Conservation (phyloP, 257 asterid genomes). For the Datura wrightii region DNA sequence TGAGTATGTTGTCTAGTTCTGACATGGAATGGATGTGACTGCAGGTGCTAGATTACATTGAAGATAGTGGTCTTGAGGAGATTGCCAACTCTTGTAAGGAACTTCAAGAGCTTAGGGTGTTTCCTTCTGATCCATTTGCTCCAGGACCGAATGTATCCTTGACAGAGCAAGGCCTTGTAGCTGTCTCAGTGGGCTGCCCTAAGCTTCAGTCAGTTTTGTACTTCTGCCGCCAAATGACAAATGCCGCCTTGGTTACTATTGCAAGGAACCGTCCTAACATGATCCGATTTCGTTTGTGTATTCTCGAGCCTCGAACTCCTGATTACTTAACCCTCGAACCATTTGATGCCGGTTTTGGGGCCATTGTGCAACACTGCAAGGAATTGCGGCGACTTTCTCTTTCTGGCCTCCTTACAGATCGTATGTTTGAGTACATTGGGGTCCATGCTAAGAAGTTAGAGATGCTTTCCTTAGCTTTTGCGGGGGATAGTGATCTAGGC, state of each 20-base stretch:
- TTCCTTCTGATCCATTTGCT: neutral
- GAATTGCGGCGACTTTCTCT: too few species aligned
- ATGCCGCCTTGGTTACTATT: neutral
- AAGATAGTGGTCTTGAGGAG: neutral
- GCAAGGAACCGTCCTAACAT: conserved; percentile 8
- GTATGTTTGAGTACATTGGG: too few species aligned
- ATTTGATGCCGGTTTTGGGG: neutral
- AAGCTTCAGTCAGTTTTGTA: neutral
- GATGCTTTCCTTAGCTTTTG: too few species aligned
- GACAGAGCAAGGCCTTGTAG: conserved; percentile 24
- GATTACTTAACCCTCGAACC: neutral
- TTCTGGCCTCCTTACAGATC: too few species aligned
- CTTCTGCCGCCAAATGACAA: neutral
- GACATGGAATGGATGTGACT: neutral
- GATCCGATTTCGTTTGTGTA: neutral
- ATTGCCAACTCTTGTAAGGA: neutral
- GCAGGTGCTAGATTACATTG: neutral
- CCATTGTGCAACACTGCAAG: too few species aligned
- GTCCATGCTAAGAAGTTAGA: too few species aligned
- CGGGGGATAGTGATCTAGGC: too few species aligned
- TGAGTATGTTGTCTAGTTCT: neutral
- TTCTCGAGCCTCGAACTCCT: neutral
- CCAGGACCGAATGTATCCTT: neutral
- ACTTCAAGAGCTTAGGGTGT: conserved; percentile 16
- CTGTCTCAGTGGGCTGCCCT: neutral